A percentile compares a stretch with the other conserved stretches of the same genome.
phyloP scores from a whole-genome alignment of 768 basidiomycete species.

The Amanita inopinata region DNA sequence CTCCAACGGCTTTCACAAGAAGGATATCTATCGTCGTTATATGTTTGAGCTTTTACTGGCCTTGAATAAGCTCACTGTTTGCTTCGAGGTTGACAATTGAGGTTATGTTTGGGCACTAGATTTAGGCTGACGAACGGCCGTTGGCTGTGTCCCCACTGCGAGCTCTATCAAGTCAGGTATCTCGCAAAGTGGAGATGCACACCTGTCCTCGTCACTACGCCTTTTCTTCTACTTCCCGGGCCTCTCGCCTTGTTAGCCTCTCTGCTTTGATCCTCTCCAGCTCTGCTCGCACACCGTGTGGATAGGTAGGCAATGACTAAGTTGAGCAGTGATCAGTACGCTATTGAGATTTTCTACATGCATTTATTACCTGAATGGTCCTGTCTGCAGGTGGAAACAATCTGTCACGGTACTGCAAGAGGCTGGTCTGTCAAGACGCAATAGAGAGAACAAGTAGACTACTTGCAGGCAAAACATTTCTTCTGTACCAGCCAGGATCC shows the following conservation, averaged over 20 bases:
- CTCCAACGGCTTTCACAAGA: no score
- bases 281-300: conserved; percentile 55
- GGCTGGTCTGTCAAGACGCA: not conserved
- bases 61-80: no score
- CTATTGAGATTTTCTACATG: not conserved
- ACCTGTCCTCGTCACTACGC: conserved; percentile 6
- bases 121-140: not conserved
- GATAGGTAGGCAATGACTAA: conserved; percentile 58
- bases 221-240: conserved; percentile 28
- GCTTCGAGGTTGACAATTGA: conserved; percentile 21
- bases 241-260: conserved; percentile 35
- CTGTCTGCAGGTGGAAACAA: conserved; percentile 59
- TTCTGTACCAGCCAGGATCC: conserved; percentile 79
- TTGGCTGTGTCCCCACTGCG: no score
- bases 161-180: no score
- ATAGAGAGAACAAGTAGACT: not conserved
- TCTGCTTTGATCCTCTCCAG: conserved; percentile 63
- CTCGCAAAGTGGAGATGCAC: not conserved
- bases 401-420: conserved; percentile 55
- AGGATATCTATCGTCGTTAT: no score
- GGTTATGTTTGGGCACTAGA: not conserved
- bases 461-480: conserved; percentile 65
- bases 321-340: not conserved
- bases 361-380: conserved; percentile 33
- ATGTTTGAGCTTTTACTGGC: no score